Evolutionary conservation across 2,329 filamentous ascomycete genomes (phyloP).

Genomic region (Lecanosticta acicola): DNA sequence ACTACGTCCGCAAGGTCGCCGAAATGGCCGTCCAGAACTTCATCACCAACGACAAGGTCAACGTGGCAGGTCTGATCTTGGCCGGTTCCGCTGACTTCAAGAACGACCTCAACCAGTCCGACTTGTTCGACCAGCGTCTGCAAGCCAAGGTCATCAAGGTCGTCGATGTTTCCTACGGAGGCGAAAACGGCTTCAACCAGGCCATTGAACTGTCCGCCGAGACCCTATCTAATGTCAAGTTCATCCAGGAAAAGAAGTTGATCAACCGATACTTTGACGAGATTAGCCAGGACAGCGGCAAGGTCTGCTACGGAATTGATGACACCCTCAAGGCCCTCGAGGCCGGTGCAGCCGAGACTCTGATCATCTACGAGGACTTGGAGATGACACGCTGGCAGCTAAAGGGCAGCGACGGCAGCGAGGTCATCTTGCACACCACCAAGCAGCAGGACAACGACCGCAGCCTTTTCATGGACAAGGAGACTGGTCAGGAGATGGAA

Average conservation of each 20-base stretch:
- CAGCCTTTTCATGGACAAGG: constrained; percentile 87
- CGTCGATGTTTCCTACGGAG: constrained; percentile 96
- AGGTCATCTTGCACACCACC: constrained; percentile 77
- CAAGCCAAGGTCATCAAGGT: constrained; percentile 97
- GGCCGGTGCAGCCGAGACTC: constrained; percentile 84
- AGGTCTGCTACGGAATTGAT: constrained; percentile 95
- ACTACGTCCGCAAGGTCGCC: constrained; percentile 98
- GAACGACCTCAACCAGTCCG: constrained; percentile 95
- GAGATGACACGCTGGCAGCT: constrained; percentile 89
- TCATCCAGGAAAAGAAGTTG: constrained; percentile 99
- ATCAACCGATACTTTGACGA: constrained; percentile 99
- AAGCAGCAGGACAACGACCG: constrained; percentile 78
- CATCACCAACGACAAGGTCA: constrained; percentile 97
- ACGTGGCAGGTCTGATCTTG: constrained; percentile 89
- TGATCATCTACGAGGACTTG: constrained; percentile 96
- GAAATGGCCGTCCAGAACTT: constrained; percentile 98
- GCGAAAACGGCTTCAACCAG: constrained; percentile 99
- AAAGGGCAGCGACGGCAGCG: constrained; percentile 67
- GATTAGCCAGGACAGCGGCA: constrained; percentile 94
- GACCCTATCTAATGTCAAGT: constrained; percentile 98
- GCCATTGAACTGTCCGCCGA: constrained; percentile 93
- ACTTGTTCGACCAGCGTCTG: constrained; percentile 91
- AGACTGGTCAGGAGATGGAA: constrained; percentile 96
- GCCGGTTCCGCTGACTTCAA: constrained; percentile 99
- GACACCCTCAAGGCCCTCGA: constrained; percentile 96